phyloP scores from a whole-genome alignment of 441 rosid genomes.

The Hypseocharis bilobata region DNA sequence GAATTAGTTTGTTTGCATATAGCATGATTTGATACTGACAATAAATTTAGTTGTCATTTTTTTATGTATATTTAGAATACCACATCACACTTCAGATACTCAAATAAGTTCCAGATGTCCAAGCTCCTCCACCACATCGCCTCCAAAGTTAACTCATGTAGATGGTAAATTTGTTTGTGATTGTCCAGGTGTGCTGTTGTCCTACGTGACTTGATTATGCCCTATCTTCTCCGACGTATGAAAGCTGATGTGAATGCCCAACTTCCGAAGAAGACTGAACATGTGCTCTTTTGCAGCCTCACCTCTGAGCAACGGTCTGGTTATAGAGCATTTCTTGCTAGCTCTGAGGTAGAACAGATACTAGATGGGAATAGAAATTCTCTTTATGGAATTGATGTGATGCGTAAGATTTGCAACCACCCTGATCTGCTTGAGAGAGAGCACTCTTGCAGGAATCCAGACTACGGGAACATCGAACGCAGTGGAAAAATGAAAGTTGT shows the following conservation, averaged over 20 bases:
- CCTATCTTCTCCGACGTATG: conserved; percentile 89
- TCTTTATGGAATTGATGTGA: conserved; percentile 86
- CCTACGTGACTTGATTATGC: conserved; percentile 90
- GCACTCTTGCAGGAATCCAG: conserved; percentile 58
- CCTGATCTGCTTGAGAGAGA: conserved; percentile 95
- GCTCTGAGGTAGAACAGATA: conserved; percentile 87
- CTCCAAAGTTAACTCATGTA: background rate
- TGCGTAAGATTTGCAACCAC: conserved; percentile 98
- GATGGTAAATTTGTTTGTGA: conserved; percentile 17
- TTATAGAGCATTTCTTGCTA: conserved; percentile 91
- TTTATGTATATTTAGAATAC: too few species aligned
- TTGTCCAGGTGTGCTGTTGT: conserved; percentile 85
- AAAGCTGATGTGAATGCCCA: conserved; percentile 80
- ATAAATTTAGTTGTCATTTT: too few species aligned
- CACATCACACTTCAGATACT: too few species aligned
- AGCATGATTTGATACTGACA: too few species aligned
- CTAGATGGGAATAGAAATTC: conserved; percentile 70
- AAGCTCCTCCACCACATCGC: background rate
- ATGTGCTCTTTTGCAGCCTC: conserved; percentile 92
- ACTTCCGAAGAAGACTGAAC: conserved; percentile 81
- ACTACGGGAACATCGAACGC: conserved; percentile 82
- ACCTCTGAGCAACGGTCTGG: conserved; percentile 67
- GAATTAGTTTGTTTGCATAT: background rate
- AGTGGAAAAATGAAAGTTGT: conserved; percentile 91
- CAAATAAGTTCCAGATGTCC: background rate